phyloP scores from a whole-genome alignment of 164 flowering plant genomes.

The Aristolochia fimbriata region DNA sequence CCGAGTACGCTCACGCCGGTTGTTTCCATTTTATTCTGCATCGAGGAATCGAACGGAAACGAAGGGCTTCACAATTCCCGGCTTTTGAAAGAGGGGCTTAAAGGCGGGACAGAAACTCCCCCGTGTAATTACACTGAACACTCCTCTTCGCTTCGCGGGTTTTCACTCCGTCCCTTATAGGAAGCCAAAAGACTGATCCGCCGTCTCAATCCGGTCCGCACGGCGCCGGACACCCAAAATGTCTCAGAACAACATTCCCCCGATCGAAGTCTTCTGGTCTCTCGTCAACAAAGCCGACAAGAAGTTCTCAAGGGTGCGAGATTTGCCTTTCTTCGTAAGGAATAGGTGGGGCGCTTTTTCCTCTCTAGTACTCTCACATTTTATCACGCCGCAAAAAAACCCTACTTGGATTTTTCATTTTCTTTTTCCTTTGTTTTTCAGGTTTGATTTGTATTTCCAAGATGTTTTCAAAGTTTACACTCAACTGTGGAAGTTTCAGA shows the following conservation, averaged over 20 bases:
- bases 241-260: slow-evolving; percentile 41
- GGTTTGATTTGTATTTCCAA: slow-evolving; percentile 71
- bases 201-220: too few relatives aligned
- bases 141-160: too few relatives aligned
- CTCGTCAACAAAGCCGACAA: slow-evolving; percentile 81
- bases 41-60: too few relatives aligned
- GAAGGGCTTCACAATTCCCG: too few relatives aligned
- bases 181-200: too few relatives aligned
- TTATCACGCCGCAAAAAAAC: neutral
- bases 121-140: too few relatives aligned
- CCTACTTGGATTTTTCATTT: neutral
- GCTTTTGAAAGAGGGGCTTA: too few relatives aligned
- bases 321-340: slow-evolving; percentile 68
- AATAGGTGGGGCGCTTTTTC: slow-evolving; percentile 26
- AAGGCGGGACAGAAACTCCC: too few relatives aligned
- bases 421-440: slow-evolving; percentile 10
- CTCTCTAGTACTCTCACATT: neutral
- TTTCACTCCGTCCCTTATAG: too few relatives aligned
- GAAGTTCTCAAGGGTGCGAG: slow-evolving; percentile 81
- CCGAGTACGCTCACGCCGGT: too few relatives aligned
- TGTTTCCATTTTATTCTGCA: too few relatives aligned
- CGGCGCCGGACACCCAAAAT: neutral
- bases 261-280: slow-evolving; percentile 68
- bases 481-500: slow-evolving; percentile 87
- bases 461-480: slow-evolving; percentile 89